A percentile compares a stretch with the other conserved stretches of the same genome.
These are phyloP conservation scores for Heliamphora exappendiculata DNA, from an alignment of 148 eudicot genomes.

Conservation along the genomic window DNA sequence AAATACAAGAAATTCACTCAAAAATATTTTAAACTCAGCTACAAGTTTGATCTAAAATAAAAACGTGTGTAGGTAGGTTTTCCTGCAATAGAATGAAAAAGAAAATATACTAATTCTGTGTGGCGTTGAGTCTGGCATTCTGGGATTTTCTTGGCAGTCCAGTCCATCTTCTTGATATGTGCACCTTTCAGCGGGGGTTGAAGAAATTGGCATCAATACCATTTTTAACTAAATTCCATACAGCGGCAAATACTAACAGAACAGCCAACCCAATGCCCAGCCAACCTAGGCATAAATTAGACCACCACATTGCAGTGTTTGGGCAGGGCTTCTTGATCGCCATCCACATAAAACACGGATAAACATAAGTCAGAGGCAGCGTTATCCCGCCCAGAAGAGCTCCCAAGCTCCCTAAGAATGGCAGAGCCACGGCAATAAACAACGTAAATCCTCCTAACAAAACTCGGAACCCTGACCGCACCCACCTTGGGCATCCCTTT, in stretches of 20 bases:
- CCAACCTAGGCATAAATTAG: conserved; percentile 43
- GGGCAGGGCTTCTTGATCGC: conserved; percentile 36
- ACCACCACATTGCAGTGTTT: conserved; percentile 36
- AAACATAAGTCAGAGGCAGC: conserved; percentile 41
- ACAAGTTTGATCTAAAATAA: too few species aligned
- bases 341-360: conserved; percentile 75
- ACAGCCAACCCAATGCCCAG: conserved; percentile 33
- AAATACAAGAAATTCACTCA: too few species aligned
- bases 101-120: too few species aligned
- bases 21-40: too few species aligned
- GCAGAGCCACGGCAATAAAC: conserved; percentile 46
- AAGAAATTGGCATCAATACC: conserved; percentile 60
- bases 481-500: conserved; percentile 36
- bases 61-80: too few species aligned
- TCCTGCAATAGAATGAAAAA: too few species aligned
- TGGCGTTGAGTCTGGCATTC: too few species aligned
- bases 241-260: conserved; percentile 20
- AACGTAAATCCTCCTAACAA: conserved; percentile 50
- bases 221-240: conserved; percentile 33
- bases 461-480: conserved; percentile 30
- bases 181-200: conserved; percentile 28
- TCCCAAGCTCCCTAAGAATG: conserved; percentile 43
- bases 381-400: conserved; percentile 40
- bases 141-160: too few species aligned
- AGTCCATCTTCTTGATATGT: background rate